A percentile compares a stretch with the other conserved stretches of the same genome.
Conservation (phyloP, 192 early-diverging fungal genomes). For the Linnemannia schmuckeri region DNA sequence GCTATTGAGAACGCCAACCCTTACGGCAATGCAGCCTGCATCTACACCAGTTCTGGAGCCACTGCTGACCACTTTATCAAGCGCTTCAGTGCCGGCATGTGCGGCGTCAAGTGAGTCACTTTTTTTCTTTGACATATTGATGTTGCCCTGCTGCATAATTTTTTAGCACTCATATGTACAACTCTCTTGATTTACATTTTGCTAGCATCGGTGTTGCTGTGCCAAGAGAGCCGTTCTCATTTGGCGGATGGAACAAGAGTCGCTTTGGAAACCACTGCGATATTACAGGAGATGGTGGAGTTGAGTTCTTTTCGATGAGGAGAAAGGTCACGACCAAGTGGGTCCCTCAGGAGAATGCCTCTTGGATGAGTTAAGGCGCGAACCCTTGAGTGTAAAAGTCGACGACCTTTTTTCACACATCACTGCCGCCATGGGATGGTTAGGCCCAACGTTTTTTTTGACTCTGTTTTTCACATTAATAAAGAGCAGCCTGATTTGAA, state of each 20-base stretch:
- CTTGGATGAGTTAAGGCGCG: constrained; percentile 67
- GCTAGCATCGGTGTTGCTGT: constrained; percentile 52
- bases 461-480: background rate
- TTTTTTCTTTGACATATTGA: background rate
- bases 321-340: constrained; percentile 87
- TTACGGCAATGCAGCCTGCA: constrained; percentile 81
- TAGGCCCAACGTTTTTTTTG: background rate
- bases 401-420: no score
- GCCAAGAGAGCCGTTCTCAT: constrained; percentile 82
- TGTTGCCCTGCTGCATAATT: background rate
- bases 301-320: constrained; percentile 81
- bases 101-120: constrained; percentile 76
- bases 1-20: constrained; percentile 79
- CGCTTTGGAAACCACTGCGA: constrained; percentile 76
- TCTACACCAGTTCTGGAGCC: constrained; percentile 74
- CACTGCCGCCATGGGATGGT: background rate
- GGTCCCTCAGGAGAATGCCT: constrained; percentile 69
- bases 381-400: no score
- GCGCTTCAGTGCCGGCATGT: constrained; percentile 83
- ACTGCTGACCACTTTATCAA: constrained; percentile 77
- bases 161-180: background rate
- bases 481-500: background rate
- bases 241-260: constrained; percentile 80
- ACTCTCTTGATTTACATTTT: background rate
- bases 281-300: constrained; percentile 80